These are phyloP conservation scores for Alternaria tenuissima DNA, from an alignment of 2,329 filamentous ascomycete species.

Conservation along the genomic window DNA sequence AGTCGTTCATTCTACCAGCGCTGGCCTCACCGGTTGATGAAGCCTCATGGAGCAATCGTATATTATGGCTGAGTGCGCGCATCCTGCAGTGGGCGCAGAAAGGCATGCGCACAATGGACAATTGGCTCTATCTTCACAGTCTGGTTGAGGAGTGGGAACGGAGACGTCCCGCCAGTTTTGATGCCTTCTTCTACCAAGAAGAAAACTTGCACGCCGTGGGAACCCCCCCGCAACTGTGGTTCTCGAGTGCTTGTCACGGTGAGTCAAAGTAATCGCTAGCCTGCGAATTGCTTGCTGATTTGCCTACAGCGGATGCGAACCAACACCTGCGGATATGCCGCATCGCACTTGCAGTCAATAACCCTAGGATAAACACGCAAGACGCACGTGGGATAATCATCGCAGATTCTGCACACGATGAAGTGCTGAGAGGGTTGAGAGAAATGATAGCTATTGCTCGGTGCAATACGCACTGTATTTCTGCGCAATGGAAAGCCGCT, in stretches of 20 bases:
- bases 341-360: slow-evolving; percentile 17
- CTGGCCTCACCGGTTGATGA: slow-evolving; percentile 18
- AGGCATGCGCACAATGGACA: slow-evolving; percentile 4
- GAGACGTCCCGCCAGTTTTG: slow-evolving; percentile 22
- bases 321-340: slow-evolving; percentile 28
- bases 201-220: neutral
- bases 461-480: slow-evolving; percentile 23
- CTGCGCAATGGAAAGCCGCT: slow-evolving; percentile 18
- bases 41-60: slow-evolving; percentile 26
- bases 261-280: neutral
- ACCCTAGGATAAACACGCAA: slow-evolving; percentile 3
- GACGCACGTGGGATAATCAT: neutral
- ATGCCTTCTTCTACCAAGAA: slow-evolving; percentile 24
- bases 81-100: slow-evolving; percentile 25
- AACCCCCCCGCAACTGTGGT: slow-evolving; percentile 29
- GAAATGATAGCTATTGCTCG: slow-evolving; percentile 27
- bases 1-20: slow-evolving; percentile 12
- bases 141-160: slow-evolving; percentile 32
- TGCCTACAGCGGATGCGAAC: slow-evolving; percentile 23
- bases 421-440: slow-evolving; percentile 18
- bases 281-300: slow-evolving; percentile 1
- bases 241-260: slow-evolving; percentile 25
- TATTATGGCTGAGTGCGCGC: slow-evolving; percentile 28
- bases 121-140: slow-evolving; percentile 20
- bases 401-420: neutral